phyloP scores from a whole-genome alignment of 2,329 filamentous ascomycete species.

The Aspergillus transmontanensis region DNA sequence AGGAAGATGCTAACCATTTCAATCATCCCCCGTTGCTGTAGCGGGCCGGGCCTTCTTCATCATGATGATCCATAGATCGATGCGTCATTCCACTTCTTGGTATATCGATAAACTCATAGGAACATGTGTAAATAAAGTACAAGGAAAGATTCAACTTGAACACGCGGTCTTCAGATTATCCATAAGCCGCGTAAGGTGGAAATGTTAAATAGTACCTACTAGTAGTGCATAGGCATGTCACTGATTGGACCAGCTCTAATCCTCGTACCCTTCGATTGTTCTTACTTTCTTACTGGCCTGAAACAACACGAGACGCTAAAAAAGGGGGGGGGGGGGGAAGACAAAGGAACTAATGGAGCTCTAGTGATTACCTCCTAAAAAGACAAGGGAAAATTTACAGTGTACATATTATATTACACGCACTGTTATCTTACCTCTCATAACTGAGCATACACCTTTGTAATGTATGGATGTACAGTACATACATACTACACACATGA shows the following conservation, averaged over 20 bases:
- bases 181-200: too few relatives aligned
- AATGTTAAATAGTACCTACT: too few relatives aligned
- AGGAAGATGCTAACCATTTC: not conserved
- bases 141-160: not conserved
- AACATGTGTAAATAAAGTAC: not conserved
- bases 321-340: not conserved
- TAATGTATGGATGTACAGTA: too few relatives aligned
- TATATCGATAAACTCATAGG: not conserved
- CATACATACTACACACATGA: too few relatives aligned
- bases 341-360: too few relatives aligned
- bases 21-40: slow-evolving; percentile 4
- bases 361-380: too few relatives aligned
- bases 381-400: too few relatives aligned
- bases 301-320: not conserved
- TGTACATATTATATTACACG: too few relatives aligned
- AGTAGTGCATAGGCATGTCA: too few relatives aligned
- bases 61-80: slow-evolving; percentile 2
- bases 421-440: too few relatives aligned
- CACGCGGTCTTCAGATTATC: too few relatives aligned
- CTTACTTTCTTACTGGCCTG: not conserved
- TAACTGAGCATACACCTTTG: not conserved
- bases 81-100: not conserved
- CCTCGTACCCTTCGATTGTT: not conserved
- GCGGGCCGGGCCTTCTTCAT: slow-evolving; percentile 21
- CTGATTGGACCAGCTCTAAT: too few relatives aligned